These are phyloP conservation scores for Amanita molliuscula DNA, from an alignment of 768 basidiomycete species.

Conservation along the genomic window DNA sequence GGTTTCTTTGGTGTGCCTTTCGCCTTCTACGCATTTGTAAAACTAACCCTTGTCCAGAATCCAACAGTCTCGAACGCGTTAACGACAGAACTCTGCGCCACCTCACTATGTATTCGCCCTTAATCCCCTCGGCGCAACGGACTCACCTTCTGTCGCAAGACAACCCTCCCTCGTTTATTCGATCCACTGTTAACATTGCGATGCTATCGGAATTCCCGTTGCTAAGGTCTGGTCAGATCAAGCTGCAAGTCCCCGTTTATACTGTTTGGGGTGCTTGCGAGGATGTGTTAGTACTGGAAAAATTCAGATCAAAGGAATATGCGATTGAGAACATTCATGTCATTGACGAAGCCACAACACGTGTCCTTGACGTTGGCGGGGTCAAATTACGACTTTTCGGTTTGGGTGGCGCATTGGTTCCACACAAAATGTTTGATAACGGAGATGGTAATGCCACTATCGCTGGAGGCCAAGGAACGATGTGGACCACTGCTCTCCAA, in stretches of 20 bases:
- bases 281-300: constrained; percentile 88
- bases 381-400: constrained; percentile 62
- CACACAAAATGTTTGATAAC: constrained; percentile 92
- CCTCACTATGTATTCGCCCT: constrained; percentile 84
- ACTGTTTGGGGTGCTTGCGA: constrained; percentile 98
- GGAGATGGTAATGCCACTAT: constrained; percentile 95
- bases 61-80: constrained; percentile 76
- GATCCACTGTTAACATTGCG: constrained; percentile 62
- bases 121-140: not conserved
- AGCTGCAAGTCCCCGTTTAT: constrained; percentile 87
- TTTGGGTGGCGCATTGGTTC: constrained; percentile 88
- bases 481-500: constrained; percentile 98
- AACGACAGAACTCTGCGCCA: constrained; percentile 95
- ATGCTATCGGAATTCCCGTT: constrained; percentile 92
- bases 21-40: constrained; percentile 1
- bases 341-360: constrained; percentile 90
- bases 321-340: constrained; percentile 84
- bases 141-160: constrained; percentile 64
- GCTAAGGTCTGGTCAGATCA: constrained; percentile 82
- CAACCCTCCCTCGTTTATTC: constrained; percentile 37
- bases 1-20: constrained; percentile 79
- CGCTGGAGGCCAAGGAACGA: constrained; percentile 94
- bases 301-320: constrained; percentile 78
- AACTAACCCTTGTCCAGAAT: constrained; percentile 35
- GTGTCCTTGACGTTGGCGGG: constrained; percentile 78